These are phyloP conservation scores for Camptophora hylomeconis DNA, from an alignment of 2,329 filamentous ascomycete genomes.

Conservation along the genomic window DNA sequence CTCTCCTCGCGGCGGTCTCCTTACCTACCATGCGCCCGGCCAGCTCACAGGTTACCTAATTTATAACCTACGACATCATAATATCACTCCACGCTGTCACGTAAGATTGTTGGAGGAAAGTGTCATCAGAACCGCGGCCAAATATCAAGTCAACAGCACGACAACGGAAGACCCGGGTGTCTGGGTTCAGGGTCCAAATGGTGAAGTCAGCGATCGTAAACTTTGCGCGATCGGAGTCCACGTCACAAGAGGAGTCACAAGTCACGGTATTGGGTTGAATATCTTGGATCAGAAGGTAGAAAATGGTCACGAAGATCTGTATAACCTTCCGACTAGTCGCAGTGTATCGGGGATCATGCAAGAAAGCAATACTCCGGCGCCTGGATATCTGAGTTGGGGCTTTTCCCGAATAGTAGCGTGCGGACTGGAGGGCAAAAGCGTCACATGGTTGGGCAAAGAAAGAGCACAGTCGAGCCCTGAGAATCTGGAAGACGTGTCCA, in stretches of 20 bases:
- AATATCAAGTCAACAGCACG: slow-evolving; percentile 48
- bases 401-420: slow-evolving; percentile 71
- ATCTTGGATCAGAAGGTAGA: slow-evolving; percentile 21
- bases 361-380: slow-evolving; percentile 2
- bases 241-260: slow-evolving; percentile 67
- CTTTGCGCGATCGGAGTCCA: slow-evolving; percentile 91
- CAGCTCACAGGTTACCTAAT: slow-evolving; percentile 90
- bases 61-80: slow-evolving; percentile 60
- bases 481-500: too few species aligned
- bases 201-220: slow-evolving; percentile 41
- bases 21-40: slow-evolving; percentile 89
- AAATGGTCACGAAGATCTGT: too few species aligned
- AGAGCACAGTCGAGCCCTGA: slow-evolving; percentile 19
- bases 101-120: slow-evolving; percentile 65
- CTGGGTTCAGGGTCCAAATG: slow-evolving; percentile 44
- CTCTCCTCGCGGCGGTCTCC: slow-evolving; percentile 74
- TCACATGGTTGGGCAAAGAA: slow-evolving; percentile 59
- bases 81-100: slow-evolving; percentile 60
- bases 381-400: slow-evolving; percentile 39
- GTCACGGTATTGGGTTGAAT: slow-evolving; percentile 65
- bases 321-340: neutral
- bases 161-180: slow-evolving; percentile 71
- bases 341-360: neutral
- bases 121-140: slow-evolving; percentile 52
- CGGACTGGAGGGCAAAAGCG: slow-evolving; percentile 65